Evolutionary conservation across 2,329 filamentous ascomycete species (phyloP), one percentile per base, ranked within the genome.

Genomic region (Trichoderma gracile): DNA sequence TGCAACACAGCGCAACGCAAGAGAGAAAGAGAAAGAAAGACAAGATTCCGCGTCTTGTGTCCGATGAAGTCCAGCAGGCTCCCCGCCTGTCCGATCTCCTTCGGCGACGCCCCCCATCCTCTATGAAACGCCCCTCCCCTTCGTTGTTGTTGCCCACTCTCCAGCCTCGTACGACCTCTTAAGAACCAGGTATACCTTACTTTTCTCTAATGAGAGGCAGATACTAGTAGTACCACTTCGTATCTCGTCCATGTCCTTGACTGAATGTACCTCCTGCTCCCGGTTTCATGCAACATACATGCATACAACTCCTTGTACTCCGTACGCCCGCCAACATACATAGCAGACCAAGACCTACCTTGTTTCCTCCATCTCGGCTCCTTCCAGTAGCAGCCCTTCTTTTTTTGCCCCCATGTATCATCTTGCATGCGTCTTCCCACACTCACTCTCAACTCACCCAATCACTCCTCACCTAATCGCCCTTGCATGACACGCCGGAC

Each of bases 11-110:
- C 33, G 60, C n/a, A 56, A 63, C 52, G 55, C 50, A 49, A 49
- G 43, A 38, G 14, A 38, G 14, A 14, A 12, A 38, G 10, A 14
- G 33, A 38, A 38, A 38, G 33, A 38, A 38, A 63, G 60, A 30
- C 45, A 63, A 56, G 60, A 63, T 63, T 63, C 60, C 60, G 60
- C 60, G 40, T 57, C 61, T 65, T 65, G 63, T 63, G 64, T 63
- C 57, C 64, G 64, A 65, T 65, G 49, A 65, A 56, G 46, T 65
- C 45, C 49, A 63, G 64, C 64, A 65, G 64, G 58, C 64, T 50
- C 49, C 64, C 64, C 63, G 63, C 63, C 50, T 57, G 45, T 61
- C 63, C 55, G 63, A 65, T 65, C 55, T 38, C 33, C 45, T 64
- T 57, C 53, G 45, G 58, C 53, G 53, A 38, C 33, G 2, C 33